Conservation (phyloP, 2,329 filamentous ascomycete species). For the Fusarium protoensiforme region DNA sequence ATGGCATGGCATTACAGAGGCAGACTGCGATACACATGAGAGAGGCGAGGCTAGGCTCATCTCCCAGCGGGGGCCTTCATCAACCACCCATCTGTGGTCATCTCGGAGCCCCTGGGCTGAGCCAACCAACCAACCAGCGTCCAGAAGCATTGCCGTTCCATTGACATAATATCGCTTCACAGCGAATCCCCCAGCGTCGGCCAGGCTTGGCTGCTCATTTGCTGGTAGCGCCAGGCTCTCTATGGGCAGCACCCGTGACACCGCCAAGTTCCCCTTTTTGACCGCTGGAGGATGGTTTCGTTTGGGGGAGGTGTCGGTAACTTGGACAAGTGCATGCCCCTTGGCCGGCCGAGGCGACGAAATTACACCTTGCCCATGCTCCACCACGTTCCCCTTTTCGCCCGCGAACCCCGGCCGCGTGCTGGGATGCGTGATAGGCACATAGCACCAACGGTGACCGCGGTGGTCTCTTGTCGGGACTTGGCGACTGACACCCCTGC, state of each 20-base stretch:
- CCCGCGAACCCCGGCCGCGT: slow-evolving; percentile 12
- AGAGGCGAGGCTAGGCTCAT: slow-evolving; percentile 33
- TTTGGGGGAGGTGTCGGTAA: slow-evolving; percentile 21
- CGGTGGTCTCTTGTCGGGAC: slow-evolving; percentile 38
- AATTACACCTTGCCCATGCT: slow-evolving; percentile 41
- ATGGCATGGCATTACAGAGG: background rate
- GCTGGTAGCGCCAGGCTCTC: slow-evolving; percentile 11
- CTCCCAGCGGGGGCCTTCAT: slow-evolving; percentile 28
- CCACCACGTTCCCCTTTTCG: slow-evolving; percentile 44
- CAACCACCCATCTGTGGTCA: slow-evolving; percentile 17
- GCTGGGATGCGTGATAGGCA: slow-evolving; percentile 36
- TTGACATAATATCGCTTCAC: slow-evolving; percentile 40
- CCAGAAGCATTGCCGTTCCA: slow-evolving; percentile 16
- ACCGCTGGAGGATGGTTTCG: slow-evolving; percentile 4
- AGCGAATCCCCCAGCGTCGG: slow-evolving; percentile 10
- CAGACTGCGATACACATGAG: slow-evolving; percentile 1
- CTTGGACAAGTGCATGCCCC: slow-evolving; percentile 16
- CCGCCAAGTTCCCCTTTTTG: background rate
- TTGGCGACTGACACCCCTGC: slow-evolving; percentile 30
- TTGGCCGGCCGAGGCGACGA: slow-evolving; percentile 34
- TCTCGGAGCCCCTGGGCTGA: slow-evolving; percentile 14
- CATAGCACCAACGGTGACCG: slow-evolving; percentile 40
- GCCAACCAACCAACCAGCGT: slow-evolving; percentile 32
- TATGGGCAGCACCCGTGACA: slow-evolving; percentile 1
- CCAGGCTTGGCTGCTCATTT: slow-evolving; percentile 29